These are phyloP conservation scores for Globisporangium mamillatum DNA, from an alignment of 352 stramenopile genomes.

Conservation along the genomic window DNA sequence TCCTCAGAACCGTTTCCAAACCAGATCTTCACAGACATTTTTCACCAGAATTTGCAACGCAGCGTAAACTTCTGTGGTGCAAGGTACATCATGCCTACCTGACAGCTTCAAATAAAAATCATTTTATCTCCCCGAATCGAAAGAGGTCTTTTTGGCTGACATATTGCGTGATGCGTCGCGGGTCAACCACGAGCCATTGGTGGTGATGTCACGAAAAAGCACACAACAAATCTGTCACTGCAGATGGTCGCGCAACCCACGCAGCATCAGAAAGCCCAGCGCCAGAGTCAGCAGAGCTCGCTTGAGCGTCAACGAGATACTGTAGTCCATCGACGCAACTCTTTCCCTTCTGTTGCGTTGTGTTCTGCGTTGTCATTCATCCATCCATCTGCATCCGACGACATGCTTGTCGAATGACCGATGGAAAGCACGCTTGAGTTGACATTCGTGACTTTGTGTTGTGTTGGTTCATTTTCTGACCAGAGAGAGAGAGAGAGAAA, in stretches of 20 bases:
- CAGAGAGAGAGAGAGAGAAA: background rate
- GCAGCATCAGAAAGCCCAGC: too few species aligned
- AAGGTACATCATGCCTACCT: background rate
- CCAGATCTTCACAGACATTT: background rate
- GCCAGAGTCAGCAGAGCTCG: too few species aligned
- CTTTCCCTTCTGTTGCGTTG: background rate
- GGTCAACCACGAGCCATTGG: background rate
- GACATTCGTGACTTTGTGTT: background rate
- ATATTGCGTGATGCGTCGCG: background rate
- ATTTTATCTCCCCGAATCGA: background rate
- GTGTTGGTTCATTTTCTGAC: background rate
- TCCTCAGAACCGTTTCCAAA: background rate
- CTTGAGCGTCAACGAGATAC: too few species aligned
- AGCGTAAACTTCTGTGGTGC: background rate
- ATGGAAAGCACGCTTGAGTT: background rate
- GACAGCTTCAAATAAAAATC: background rate
- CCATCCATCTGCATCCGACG: background rate
- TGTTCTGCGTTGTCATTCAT: background rate
- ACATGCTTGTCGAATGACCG: background rate
- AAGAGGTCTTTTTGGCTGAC: conserved; percentile 3
- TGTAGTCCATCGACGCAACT: too few species aligned
- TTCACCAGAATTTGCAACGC: background rate
- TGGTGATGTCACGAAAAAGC: background rate
- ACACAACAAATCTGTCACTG: too few species aligned
- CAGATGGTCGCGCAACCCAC: too few species aligned